Percentiles rank a stretch among this genome's conserved stretches.
Conservation (phyloP, 139 green algal species). For the Auxenochlorella pyrenoidosa region DNA sequence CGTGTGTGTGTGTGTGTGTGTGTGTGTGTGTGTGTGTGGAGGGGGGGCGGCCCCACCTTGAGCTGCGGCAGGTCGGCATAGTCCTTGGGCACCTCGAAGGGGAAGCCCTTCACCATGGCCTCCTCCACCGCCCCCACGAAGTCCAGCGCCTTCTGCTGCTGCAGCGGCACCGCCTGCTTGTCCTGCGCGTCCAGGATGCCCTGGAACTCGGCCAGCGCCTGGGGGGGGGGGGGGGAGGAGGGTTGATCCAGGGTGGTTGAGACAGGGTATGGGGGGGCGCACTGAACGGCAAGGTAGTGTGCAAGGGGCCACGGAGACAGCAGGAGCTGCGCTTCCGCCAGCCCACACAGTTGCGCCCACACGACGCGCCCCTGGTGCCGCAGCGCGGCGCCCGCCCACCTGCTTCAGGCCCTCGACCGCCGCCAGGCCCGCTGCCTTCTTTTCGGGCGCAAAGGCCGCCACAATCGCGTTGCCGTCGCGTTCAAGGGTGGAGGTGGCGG, state of each 20-base stretch:
- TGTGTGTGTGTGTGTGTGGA: no score
- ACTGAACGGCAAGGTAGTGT: no score
- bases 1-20: no score
- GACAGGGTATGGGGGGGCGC: no score
- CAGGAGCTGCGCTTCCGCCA: no score
- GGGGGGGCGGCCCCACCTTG: constrained; percentile 70
- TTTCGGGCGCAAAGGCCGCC: constrained; percentile 76
- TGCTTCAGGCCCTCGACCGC: constrained; percentile 51
- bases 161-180: constrained; percentile 84
- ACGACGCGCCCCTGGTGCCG: no score
- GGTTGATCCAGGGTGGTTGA: neutral
- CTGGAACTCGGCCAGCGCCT: constrained; percentile 75
- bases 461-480: constrained; percentile 68
- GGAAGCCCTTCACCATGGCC: constrained; percentile 94
- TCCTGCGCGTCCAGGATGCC: constrained; percentile 78
- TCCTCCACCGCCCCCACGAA: constrained; percentile 91
- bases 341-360: no score
- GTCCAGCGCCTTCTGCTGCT: constrained; percentile 87
- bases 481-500: constrained; percentile 62
- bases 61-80: constrained; percentile 92
- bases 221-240: no score
- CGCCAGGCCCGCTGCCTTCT: constrained; percentile 66
- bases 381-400: constrained; percentile 5
- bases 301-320: no score
- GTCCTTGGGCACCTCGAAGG: constrained; percentile 89